Evolutionary conservation across 371 early-diverging fungal genomes (phyloP), one percentile per base, ranked within the genome.

Genomic region (Circinella minor): DNA sequence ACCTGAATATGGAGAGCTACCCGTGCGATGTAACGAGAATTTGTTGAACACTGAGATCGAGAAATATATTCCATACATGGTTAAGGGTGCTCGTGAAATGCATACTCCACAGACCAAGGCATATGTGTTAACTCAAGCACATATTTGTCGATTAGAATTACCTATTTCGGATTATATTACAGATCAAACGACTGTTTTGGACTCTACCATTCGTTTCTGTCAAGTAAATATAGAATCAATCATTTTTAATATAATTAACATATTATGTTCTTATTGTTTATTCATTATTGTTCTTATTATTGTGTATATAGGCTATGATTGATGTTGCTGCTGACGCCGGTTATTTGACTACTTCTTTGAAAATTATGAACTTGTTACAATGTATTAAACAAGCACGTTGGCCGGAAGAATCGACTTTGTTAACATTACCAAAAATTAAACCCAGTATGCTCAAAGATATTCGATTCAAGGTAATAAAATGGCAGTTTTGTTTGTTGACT

Each of bases 21-120:
- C 97, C 0, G 95, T 96, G 4, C 89, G 97, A 4, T 96, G 96
- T 75, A 95, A 96, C 73, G 98, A 97, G 72, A 96, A 97, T 74
- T 54, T 93, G 18, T 77, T 91, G 65, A 97, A 96, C 76, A 86
- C 88, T 68, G 91, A 91, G 66, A 82, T 92, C 17, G 92, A 91
- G 63, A 86, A 86, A 57, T 76, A 82, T 34, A 74, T 93, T 36
- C 89, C 88, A 0, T 85, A 85, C 68, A 67, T 84, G 36, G 83
- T 90, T 9, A 75, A 79, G 20, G 79, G 79, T 2, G 74, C 83
- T 9, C 84, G 85, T 55, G 75, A 85, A 15, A 93, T 88, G 70
- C 92, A 88, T 59, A 90, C 88, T 65, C 96, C 98, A 6, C 95
- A 96, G 71, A 91, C 92, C 54, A 97, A 98, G 79, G 91, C 96